A percentile compares a stretch with the other conserved stretches of the same genome.
Conservation (phyloP, 2,329 filamentous ascomycete genomes). For the Fusarium burgessii region DNA sequence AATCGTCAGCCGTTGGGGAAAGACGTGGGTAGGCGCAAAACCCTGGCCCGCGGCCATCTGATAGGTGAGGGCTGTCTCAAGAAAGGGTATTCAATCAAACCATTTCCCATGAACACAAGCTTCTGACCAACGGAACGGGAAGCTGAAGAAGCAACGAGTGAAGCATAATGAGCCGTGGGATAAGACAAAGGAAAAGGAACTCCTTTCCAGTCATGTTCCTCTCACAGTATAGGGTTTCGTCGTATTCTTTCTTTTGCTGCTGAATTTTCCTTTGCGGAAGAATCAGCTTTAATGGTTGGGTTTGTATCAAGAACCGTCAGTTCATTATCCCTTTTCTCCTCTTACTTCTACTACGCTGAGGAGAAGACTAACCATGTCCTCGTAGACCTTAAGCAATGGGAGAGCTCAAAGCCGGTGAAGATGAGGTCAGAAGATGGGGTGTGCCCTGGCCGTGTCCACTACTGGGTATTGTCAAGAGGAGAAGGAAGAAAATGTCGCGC, state of each 20-base stretch:
- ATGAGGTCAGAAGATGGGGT: slow-evolving; percentile 42
- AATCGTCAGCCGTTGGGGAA: slow-evolving; percentile 41
- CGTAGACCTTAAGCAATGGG: slow-evolving; percentile 29
- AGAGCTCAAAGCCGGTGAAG: slow-evolving; percentile 29
- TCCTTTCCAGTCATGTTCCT: slow-evolving; percentile 19
- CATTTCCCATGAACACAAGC: slow-evolving; percentile 15
- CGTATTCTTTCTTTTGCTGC: slow-evolving; percentile 11
- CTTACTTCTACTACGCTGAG: slow-evolving; percentile 7
- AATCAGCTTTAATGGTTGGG: slow-evolving; percentile 1
- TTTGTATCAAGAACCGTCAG: slow-evolving; percentile 12
- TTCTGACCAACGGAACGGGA: slow-evolving; percentile 33
- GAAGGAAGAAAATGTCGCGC: slow-evolving; percentile 33
- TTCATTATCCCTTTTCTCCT: slow-evolving; percentile 16
- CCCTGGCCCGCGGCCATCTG: slow-evolving; percentile 35
- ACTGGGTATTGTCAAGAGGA: slow-evolving; percentile 24
- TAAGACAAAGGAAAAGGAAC: slow-evolving; percentile 22
- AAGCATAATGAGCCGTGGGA: slow-evolving; percentile 11
- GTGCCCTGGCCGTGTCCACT: slow-evolving; percentile 27
- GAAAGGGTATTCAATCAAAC: slow-evolving; percentile 16
- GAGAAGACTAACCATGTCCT: slow-evolving; percentile 13
- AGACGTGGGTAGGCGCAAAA: slow-evolving; percentile 23
- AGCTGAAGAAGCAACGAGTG: slow-evolving; percentile 36
- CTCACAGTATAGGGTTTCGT: slow-evolving; percentile 26
- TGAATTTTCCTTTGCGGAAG: slow-evolving; percentile 14
- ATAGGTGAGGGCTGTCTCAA: slow-evolving; percentile 35